phyloP scores from a whole-genome alignment of 2,329 filamentous ascomycete genomes.

The Ophiostoma ulmi region DNA sequence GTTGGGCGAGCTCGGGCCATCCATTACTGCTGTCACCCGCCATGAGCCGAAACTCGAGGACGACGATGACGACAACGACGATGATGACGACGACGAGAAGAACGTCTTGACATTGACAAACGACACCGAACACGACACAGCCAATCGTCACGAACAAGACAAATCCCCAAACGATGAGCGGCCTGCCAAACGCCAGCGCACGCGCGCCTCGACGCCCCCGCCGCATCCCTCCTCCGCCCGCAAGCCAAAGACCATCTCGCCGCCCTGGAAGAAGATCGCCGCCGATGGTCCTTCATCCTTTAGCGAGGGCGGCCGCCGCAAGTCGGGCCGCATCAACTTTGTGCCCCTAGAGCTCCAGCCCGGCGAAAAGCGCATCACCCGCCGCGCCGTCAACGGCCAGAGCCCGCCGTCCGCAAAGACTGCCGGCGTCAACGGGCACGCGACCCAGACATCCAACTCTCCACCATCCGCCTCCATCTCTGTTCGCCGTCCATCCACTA shows the following conservation, averaged over 20 bases:
- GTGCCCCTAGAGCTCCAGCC: constrained; percentile 51
- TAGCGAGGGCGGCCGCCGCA: constrained; percentile 64
- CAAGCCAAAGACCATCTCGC: constrained; percentile 58
- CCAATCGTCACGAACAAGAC: not conserved
- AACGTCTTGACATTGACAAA: constrained; percentile 28
- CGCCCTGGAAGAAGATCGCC: constrained; percentile 84
- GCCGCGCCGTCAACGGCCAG: constrained; percentile 41
- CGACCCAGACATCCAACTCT: not conserved
- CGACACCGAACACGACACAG: not conserved
- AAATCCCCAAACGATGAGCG: constrained; percentile 30
- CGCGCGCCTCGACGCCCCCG: constrained; percentile 42
- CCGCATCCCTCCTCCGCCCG: constrained; percentile 34
- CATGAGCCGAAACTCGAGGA: constrained; percentile 26
- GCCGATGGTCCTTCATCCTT: constrained; percentile 87
- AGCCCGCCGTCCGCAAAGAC: constrained; percentile 35
- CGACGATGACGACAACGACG: constrained; percentile 26
- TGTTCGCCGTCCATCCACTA: constrained; percentile 29
- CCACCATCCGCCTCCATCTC: constrained; percentile 22
- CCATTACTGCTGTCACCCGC: constrained; percentile 3
- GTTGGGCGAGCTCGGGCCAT: constrained; percentile 20
- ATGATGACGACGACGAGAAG: constrained; percentile 27
- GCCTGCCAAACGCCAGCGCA: constrained; percentile 62
- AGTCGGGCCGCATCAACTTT: constrained; percentile 59
- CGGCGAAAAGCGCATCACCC: constrained; percentile 48
- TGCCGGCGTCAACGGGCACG: not conserved